These are phyloP conservation scores for Mortierella sp. DNA, from an alignment of 371 early-diverging fungal species.

Conservation along the genomic window DNA sequence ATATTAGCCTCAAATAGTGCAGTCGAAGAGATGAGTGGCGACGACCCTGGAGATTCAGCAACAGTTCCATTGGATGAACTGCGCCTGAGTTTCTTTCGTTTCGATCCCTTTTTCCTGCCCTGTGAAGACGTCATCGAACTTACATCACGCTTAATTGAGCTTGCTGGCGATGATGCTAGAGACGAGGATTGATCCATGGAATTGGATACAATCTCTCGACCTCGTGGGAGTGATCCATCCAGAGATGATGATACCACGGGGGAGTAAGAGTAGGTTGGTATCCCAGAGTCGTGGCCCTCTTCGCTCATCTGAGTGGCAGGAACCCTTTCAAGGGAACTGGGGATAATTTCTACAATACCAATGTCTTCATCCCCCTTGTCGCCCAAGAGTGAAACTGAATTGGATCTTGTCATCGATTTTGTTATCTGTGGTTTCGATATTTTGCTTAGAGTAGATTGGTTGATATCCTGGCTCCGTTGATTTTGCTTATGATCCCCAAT, in stretches of 20 bases:
- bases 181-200: neutral
- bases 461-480: neutral
- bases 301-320: neutral
- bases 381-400: neutral
- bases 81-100: neutral
- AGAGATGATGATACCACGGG: neutral
- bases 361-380: neutral
- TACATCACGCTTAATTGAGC: neutral
- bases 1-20: slow-evolving; percentile 17
- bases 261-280: neutral
- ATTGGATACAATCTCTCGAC: neutral
- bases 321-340: neutral
- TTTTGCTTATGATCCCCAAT: neutral
- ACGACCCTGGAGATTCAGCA: neutral
- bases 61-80: neutral
- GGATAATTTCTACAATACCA: neutral
- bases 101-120: neutral
- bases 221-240: neutral
- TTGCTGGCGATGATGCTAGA: neutral
- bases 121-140: neutral
- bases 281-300: neutral
- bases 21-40: slow-evolving; percentile 12
- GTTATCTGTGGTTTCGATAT: neutral
- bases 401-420: neutral
- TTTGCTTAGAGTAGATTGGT: neutral